Base-by-base conservation (phyloP, 441 rosid genomes). In the Brassica hybrid region DNA sequence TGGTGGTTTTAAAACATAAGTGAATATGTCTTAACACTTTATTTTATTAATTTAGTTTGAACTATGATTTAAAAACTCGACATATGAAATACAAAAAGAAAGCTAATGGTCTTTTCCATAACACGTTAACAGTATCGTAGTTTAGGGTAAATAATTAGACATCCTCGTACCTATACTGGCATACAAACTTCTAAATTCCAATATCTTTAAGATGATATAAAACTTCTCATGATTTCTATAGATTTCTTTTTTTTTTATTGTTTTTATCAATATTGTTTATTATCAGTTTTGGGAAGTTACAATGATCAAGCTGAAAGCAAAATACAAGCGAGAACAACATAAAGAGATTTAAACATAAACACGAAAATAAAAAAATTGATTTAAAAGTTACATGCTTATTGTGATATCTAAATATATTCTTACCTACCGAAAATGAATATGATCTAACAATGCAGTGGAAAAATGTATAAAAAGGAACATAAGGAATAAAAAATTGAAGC, bases 381-480 rank as follows among this genome's bases (percentile, higher is more conserved):
- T 12, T 43, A 43, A 43, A 17, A 18, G 3, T 36, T 48, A 14
- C 56, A 52, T 17, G 30, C 41, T 34, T 50, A 62, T 63, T 45
- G 5, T 17, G 17, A 59, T 19, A 32, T 45, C 5, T 17, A 19
- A 67, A 58, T 27, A 18, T 18, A 23, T 23, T 59, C n/a, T 12
- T 43, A 43, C 52, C 6, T 17, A 54, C 17, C 45, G 41, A 14
- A 52, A 21, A 21, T 62, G 30, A 63, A 23, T 63, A 16, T 54
- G 71, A 76, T 70, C 71, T 21, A 63, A 69, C 70, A 54, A 71
- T 56, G 50, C 27, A 41, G 48, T 54, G 48, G 57, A 71, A 71
- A 77, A 48, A 56, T 41, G 27, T 41, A 14, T 65, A 65, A 25
- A 76, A 71, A 65, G 61, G 69, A 69, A 76, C 32, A 62, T 23